phyloP scores from a whole-genome alignment of 2,329 filamentous ascomycete genomes.

The Colletotrichum navitas region DNA sequence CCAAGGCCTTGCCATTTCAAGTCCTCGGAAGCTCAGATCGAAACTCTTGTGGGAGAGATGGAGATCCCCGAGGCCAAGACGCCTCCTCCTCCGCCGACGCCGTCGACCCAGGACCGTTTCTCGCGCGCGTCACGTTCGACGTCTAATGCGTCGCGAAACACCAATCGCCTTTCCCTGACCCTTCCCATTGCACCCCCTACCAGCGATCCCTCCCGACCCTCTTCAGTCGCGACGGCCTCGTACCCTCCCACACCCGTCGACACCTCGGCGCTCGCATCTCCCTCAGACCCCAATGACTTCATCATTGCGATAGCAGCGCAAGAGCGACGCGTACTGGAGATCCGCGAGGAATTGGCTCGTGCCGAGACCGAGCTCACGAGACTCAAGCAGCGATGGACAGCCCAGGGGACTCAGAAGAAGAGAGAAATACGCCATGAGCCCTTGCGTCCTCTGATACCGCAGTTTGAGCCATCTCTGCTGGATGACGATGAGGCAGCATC shows the following conservation, averaged over 20 bases:
- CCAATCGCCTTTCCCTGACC: conserved; percentile 71
- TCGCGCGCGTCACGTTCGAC: conserved; percentile 64
- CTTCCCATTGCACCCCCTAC: conserved; percentile 70
- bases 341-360: conserved; percentile 87
- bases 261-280: conserved; percentile 57
- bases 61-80: conserved; percentile 44
- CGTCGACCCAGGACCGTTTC: conserved; percentile 55
- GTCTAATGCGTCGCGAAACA: conserved; percentile 65
- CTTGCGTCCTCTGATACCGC: conserved; percentile 53
- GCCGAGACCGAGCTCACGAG: conserved; percentile 82
- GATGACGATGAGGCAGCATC: conserved; percentile 54
- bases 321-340: conserved; percentile 89
- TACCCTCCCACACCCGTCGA: conserved; percentile 66
- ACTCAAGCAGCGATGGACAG: conserved; percentile 87
- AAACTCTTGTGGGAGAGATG: conserved; percentile 30
- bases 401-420: conserved; percentile 82
- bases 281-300: conserved; percentile 73
- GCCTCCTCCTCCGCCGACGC: conserved; percentile 54
- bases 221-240: conserved; percentile 60
- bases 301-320: conserved; percentile 92
- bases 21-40: conserved; percentile 30
- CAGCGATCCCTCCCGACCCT: conserved; percentile 64
- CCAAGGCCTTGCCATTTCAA: conserved; percentile 29
- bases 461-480: conserved; percentile 47
- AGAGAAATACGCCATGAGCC: conserved; percentile 73